A percentile compares a stretch with the other conserved stretches of the same genome.
Conservation (phyloP, 768 basidiomycete species). For the Mycena polygramma region DNA sequence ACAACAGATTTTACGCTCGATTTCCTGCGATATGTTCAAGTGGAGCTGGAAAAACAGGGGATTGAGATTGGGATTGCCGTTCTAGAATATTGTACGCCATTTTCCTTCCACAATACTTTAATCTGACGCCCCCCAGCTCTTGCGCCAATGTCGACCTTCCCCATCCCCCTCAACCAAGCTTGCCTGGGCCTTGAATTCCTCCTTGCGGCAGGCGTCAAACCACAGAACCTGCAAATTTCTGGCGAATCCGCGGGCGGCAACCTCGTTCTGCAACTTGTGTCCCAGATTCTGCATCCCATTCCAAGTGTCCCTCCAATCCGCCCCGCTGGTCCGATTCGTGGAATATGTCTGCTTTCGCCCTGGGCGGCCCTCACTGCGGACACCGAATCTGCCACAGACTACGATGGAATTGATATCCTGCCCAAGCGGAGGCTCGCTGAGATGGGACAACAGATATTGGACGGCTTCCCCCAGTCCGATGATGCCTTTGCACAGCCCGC, state of each 20-base stretch:
- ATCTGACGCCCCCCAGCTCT: constrained; percentile 38
- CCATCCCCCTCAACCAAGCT: constrained; percentile 46
- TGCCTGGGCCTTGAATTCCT: constrained; percentile 45
- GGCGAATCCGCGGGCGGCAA: constrained; percentile 53
- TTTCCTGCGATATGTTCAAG: constrained; percentile 48
- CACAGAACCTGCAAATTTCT: constrained; percentile 46
- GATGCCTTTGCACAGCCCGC: constrained; percentile 47
- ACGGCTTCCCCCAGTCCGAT: constrained; percentile 40
- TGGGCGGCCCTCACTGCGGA: constrained; percentile 48
- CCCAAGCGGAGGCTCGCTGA: constrained; percentile 18
- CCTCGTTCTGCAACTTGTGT: constrained; percentile 45
- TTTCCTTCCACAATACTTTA: background rate
- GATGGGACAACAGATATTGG: constrained; percentile 39
- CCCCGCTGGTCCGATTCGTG: constrained; percentile 40
- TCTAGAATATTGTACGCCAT: constrained; percentile 6
- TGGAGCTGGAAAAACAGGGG: constrained; percentile 40
- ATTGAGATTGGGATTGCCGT: constrained; percentile 32
- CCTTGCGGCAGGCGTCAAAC: constrained; percentile 43
- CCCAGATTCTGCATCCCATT: constrained; percentile 48
- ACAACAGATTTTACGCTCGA: no score
- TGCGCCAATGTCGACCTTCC: constrained; percentile 42
- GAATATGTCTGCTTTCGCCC: constrained; percentile 47
- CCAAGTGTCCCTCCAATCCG: constrained; percentile 36
- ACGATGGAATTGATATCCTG: constrained; percentile 45
- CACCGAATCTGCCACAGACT: constrained; percentile 39